These are phyloP conservation scores for Bullera alba DNA, from an alignment of 768 basidiomycete genomes.

Conservation along the genomic window DNA sequence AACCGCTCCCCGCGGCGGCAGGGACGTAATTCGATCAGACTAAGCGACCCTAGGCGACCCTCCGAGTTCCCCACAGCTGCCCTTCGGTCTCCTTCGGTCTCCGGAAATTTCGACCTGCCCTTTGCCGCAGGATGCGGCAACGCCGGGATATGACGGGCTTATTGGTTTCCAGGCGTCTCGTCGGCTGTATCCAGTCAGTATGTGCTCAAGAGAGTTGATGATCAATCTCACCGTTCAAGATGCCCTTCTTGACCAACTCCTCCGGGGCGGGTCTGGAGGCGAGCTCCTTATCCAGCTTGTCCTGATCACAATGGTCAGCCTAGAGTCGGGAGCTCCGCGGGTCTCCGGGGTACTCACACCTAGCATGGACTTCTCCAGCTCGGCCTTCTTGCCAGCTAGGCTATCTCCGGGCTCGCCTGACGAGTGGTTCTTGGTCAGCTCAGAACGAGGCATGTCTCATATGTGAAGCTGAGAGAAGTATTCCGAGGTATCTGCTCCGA, in stretches of 20 bases:
- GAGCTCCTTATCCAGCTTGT: constrained; percentile 60
- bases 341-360: constrained; percentile 50
- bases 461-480: no score
- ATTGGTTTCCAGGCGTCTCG: constrained; percentile 24
- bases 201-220: background rate
- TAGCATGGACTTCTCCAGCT: constrained; percentile 58
- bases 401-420: constrained; percentile 58
- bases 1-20: no score
- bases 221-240: constrained; percentile 50
- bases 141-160: no score
- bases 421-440: constrained; percentile 5
- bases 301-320: constrained; percentile 48
- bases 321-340: background rate
- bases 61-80: no score
- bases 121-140: constrained; percentile 1
- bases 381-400: constrained; percentile 58
- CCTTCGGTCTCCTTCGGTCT: no score
- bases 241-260: constrained; percentile 61
- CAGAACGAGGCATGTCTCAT: no score
- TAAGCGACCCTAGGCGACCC: background rate
- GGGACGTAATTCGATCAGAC: no score
- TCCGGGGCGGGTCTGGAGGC: constrained; percentile 57
- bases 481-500: no score
- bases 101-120: no score
- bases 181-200: constrained; percentile 15